phyloP scores from a whole-genome alignment of 106 monocot genomes.

The Platanthera guangdongensis region DNA sequence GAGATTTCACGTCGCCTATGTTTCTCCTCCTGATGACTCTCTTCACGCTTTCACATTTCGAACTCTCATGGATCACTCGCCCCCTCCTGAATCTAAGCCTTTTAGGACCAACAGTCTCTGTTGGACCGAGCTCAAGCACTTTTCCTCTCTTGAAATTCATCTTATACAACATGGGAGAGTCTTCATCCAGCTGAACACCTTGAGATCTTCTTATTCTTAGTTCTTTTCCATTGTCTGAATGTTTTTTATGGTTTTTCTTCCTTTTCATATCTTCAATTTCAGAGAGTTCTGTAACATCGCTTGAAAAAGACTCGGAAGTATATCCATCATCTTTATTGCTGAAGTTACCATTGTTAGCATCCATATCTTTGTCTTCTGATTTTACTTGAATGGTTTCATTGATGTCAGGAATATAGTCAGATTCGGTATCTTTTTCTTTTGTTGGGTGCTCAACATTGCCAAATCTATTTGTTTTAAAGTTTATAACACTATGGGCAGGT shows the following conservation, averaged over 20 bases:
- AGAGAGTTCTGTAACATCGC: neutral
- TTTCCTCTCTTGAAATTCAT: constrained; percentile 66
- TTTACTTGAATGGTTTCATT: neutral
- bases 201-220: constrained; percentile 19
- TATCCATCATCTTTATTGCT: constrained; percentile 3
- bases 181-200: constrained; percentile 14
- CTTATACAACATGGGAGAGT: constrained; percentile 22
- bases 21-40: constrained; percentile 28
- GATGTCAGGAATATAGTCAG: neutral
- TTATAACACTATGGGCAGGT: neutral
- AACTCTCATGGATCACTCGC: constrained; percentile 13
- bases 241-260: neutral
- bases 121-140: constrained; percentile 38
- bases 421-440: neutral
- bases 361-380: neutral
- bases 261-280: constrained; percentile 10
- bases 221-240: constrained; percentile 9
- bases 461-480: neutral
- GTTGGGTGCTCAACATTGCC: constrained; percentile 8
- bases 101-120: constrained; percentile 32
- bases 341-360: constrained; percentile 12
- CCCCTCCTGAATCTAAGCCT: constrained; percentile 55
- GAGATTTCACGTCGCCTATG: neutral
- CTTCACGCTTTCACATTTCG: constrained; percentile 10
- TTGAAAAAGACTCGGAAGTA: neutral